Conservation (phyloP, 371 early-diverging fungal species). For the Syncephalastrum monosporum region DNA sequence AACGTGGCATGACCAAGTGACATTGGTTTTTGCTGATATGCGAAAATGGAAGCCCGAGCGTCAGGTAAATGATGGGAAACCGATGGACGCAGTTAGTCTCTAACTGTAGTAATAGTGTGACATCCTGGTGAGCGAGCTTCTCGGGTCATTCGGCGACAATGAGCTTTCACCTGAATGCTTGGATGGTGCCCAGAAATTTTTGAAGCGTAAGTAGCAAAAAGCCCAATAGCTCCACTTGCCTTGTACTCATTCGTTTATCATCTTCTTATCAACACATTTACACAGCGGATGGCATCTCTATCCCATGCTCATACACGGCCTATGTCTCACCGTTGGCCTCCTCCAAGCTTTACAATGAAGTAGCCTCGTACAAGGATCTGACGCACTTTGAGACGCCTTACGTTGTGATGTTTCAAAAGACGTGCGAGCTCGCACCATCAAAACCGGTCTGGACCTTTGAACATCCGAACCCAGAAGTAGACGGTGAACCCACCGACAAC, state of each 20-base stretch:
- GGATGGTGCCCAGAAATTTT: constrained; percentile 84
- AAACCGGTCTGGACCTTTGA: constrained; percentile 79
- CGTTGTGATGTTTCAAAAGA: constrained; percentile 88
- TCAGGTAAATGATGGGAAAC: constrained; percentile 38
- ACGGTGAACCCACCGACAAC: constrained; percentile 62
- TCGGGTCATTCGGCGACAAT: constrained; percentile 97
- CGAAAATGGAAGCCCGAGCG: constrained; percentile 79
- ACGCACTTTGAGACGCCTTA: constrained; percentile 84
- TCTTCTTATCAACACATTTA: too few species aligned
- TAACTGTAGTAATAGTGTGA: constrained; percentile 58
- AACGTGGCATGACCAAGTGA: constrained; percentile 82
- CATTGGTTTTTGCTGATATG: constrained; percentile 89
- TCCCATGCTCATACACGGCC: constrained; percentile 82
- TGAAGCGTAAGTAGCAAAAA: constrained; percentile 59
- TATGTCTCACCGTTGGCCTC: constrained; percentile 88
- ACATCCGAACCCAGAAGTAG: constrained; percentile 66
- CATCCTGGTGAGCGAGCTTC: constrained; percentile 87
- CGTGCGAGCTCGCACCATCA: constrained; percentile 64
- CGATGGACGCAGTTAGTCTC: constrained; percentile 2
- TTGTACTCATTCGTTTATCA: too few species aligned
- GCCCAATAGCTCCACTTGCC: too few species aligned
- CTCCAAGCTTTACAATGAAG: constrained; percentile 69
- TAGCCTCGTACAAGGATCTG: constrained; percentile 63
- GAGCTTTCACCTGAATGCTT: constrained; percentile 97
- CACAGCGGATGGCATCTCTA: constrained; percentile 79